Evolutionary conservation across 805 yeast genomes (phyloP), one percentile per base, ranked within the genome.

Genomic region (Nakazawaea wyomingensis): DNA sequence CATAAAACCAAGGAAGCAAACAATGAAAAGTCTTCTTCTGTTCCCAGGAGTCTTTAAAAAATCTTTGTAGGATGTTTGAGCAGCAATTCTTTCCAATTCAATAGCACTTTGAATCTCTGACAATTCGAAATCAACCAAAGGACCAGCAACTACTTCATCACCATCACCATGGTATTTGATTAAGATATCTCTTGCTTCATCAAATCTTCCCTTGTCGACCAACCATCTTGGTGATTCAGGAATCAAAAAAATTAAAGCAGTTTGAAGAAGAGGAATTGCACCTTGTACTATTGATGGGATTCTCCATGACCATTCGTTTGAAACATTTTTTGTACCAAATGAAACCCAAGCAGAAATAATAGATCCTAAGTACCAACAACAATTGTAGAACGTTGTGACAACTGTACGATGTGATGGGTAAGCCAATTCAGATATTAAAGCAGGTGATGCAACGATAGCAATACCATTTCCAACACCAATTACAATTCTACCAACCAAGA

Each of bases 201-300:
- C 71, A 48, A 67, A 63, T 54, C 76, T 64, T 44, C 71, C 72
- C 44, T 72, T 66, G 17, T 77, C 66, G 50, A 80, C 68, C 55
- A 81, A 68, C 83, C 84, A 81, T 73, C 87, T 76, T 54, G 88
- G 86, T 4, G 86, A 80, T 56, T 81, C 88, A 31, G 86, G 86
- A 51, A 72, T 50, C 54, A 63, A 48, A 20, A 28, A 66, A 30
- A 69, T 46, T 20, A 66, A 51, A 2, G 47, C 4, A 7, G 64
- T 17, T 52, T 73, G 78, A 19, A 70, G 16, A 4, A 66, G 18
- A 2, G 82, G 79, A 48, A 72, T 58, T 11, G 64, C 52, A 32
- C 71, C 75, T 57, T 78, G 83, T 33, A 77, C 47, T 37, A 66
- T 65, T 11, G 78, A 64, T 32, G 83, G 82, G 43, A 76, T 61